Base-by-base conservation (phyloP, 2,329 filamentous ascomycete genomes). In the Colletotrichum liaoningense region DNA sequence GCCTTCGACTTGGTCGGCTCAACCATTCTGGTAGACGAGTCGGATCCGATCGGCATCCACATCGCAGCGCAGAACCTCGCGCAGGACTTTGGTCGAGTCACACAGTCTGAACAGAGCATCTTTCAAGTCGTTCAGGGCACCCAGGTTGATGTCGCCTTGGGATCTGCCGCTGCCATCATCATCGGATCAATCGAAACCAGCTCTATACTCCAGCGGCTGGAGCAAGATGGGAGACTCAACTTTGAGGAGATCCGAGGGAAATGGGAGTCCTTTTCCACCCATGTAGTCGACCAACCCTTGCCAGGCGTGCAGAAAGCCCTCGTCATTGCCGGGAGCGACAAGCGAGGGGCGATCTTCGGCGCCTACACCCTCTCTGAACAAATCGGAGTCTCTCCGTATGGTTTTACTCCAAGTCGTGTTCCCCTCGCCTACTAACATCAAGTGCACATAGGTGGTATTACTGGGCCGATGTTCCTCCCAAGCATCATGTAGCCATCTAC, bases 341-440 rank as follows among this genome's bases (percentile, higher is more conserved):
- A 89, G 67, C 83, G 90, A 71, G 89, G 89, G 33, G 84, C 88
- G 0, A 88, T 91, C 49, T 92, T 88, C 74, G 90, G 89, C 19
- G 81, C 89, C 12, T 91, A 92, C 77, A 88, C 89, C 57, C 77
- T 92, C 28, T 89, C 89, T 0, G 89, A 91, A 77, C 89, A 92
- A 76, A 90, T 91, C 58, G 90, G 90, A 30, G 88, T 91, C 11
- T 91, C 89, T 1, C 90, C 90, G 76, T 81, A 72, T 63, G 79
- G 68, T 19, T 62, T 12, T n/a, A 6, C 9, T 65, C 33, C 22
- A 24, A 5, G 8, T 28, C 16, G 14, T 30, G 8, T 24, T 7
- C 12, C 2, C 30, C 22, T 12, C 5, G 1, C 16, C 56, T 14
- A 14, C 63, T 22, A 35, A 1, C 12, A 42, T 57, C 26, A 30